Conservation (phyloP, 2,329 filamentous ascomycete species). For the Trichoderma sp. region DNA sequence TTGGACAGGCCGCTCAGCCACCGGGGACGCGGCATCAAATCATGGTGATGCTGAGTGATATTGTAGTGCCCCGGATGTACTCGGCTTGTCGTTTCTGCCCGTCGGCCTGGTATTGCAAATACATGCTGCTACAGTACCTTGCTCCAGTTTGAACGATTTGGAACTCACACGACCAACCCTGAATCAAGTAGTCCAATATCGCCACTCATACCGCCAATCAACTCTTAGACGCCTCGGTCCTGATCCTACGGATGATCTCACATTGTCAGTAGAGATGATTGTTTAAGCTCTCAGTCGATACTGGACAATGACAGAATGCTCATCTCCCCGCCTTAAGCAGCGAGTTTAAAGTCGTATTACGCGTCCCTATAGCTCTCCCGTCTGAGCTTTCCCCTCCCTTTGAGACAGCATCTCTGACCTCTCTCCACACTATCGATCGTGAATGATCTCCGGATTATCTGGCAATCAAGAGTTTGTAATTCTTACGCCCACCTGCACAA, state of each 20-base stretch:
- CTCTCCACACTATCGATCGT: background rate
- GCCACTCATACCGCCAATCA: background rate
- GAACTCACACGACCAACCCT: background rate
- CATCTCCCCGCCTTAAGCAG: background rate
- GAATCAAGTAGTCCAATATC: background rate
- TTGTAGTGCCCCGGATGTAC: background rate
- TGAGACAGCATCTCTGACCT: background rate
- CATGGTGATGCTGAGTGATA: background rate
- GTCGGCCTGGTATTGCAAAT: background rate
- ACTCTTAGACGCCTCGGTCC: background rate
- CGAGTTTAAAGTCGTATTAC: background rate
- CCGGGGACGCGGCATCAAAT: conserved; percentile 1
- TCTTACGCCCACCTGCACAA: background rate
- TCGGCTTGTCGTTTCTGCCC: background rate
- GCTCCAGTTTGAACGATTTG: background rate
- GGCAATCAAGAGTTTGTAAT: background rate
- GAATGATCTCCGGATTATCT: background rate
- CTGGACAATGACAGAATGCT: background rate
- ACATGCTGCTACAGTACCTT: background rate
- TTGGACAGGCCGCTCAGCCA: background rate
- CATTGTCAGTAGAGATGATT: background rate
- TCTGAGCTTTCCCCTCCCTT: background rate
- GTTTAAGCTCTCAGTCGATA: background rate
- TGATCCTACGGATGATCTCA: background rate
- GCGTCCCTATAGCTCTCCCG: background rate